phyloP scores from a whole-genome alignment of 257 asterid genomes.

The Penstemon davidsonii region DNA sequence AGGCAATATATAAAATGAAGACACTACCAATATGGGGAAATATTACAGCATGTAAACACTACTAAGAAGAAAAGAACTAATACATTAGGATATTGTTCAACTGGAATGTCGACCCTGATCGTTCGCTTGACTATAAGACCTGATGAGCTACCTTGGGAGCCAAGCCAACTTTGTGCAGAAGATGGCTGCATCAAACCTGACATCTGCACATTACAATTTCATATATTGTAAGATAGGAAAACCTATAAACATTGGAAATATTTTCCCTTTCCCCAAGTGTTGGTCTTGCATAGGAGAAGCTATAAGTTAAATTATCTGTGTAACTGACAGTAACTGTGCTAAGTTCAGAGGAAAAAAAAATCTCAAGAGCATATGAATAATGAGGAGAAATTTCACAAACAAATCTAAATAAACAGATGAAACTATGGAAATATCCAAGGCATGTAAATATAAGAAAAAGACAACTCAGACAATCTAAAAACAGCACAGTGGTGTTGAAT shows the following conservation, averaged over 20 bases:
- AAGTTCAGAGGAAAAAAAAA: slow-evolving; percentile 17
- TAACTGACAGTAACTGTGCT: not conserved
- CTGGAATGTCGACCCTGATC: slow-evolving; percentile 90
- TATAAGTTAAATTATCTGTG: slow-evolving; percentile 3
- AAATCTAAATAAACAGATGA: not conserved
- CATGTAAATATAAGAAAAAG: slow-evolving; percentile 25
- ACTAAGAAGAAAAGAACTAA: slow-evolving; percentile 21
- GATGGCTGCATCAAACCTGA: slow-evolving; percentile 79
- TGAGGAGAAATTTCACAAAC: slow-evolving; percentile 17
- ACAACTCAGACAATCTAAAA: slow-evolving; percentile 9
- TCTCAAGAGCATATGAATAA: slow-evolving; percentile 19
- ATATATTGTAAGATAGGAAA: slow-evolving; percentile 36
- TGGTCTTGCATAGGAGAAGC: not conserved
- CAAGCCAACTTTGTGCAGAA: slow-evolving; percentile 81
- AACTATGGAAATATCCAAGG: slow-evolving; percentile 21
- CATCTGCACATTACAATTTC: slow-evolving; percentile 60
- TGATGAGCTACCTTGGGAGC: slow-evolving; percentile 85
- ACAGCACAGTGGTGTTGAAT: slow-evolving; percentile 16
- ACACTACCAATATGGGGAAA: not conserved
- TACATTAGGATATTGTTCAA: slow-evolving; percentile 91
- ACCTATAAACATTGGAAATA: slow-evolving; percentile 20
- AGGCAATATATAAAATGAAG: not conserved
- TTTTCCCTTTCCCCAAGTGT: slow-evolving; percentile 19
- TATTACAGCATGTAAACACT: slow-evolving; percentile 17
- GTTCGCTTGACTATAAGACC: slow-evolving; percentile 88